Evolutionary conservation across 2,329 filamentous ascomycete species (phyloP), one percentile per base, ranked within the genome.

Genomic region (Verticillium nonalfalfae): DNA sequence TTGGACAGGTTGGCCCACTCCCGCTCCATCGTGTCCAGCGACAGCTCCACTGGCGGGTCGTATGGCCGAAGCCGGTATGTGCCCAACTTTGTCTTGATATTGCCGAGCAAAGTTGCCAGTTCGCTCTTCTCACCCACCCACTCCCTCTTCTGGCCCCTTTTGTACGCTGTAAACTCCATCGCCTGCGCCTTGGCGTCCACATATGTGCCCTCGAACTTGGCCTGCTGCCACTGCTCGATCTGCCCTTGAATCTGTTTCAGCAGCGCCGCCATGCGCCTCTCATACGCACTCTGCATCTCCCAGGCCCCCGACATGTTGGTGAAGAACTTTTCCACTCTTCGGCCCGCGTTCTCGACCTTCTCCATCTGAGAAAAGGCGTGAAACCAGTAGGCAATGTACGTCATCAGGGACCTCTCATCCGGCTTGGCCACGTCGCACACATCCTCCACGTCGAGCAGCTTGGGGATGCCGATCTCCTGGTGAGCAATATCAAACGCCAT

Each of bases 351-450:
- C 76, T 99, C 95, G 9, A 99, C 95, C 73, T 94, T 90, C 78
- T 99, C 95, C 88, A 99, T 96, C 72, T 98, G 94, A 35, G 94
- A 98, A 74, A 99, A 99, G 68, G 95, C 95, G 73, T 99, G 95
- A 83, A 99, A 99, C 95, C 95, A 99, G 80, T 99, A 99, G 66
- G 95, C 95, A 69, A 99, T 99, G 75, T 99, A 99, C 1, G 95
- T 99, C 95, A 99, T 99, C 73, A 99, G 83, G 74, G 91, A 96
- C 69, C 92, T 89, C 76, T 99, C 95, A 73, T 99, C 95, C 31
- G 95, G 95, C 78, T 95, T 96, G 31, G 93, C 85, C 34, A 99
- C 94, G 73, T 99, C 95, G 74, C 92, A 97, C 21, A 99, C 95
- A 79, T 99, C 95, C 76, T 99, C 95, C 14, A 98, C 95, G 74